A percentile compares a stretch with the other conserved stretches of the same genome.
phyloP scores from a whole-genome alignment of 768 basidiomycete genomes.

The Lentinula aciculospora region DNA sequence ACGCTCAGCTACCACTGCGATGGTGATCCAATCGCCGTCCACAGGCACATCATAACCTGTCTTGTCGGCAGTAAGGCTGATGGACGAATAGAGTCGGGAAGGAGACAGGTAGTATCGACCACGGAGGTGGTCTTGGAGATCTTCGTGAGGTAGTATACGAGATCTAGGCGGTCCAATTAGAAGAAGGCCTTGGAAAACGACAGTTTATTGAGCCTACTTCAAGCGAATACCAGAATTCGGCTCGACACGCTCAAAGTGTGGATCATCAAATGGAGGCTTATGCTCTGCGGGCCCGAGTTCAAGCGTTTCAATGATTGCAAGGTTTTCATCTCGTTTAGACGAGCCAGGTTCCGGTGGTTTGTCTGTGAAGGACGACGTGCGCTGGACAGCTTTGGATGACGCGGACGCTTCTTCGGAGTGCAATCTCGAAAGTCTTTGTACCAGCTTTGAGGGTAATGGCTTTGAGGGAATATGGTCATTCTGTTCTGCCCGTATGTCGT shows the following conservation, averaged over 20 bases:
- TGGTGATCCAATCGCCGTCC: slow-evolving; percentile 90
- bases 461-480: slow-evolving; percentile 15
- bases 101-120: slow-evolving; percentile 88
- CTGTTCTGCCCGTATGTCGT: neutral
- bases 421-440: slow-evolving; percentile 43
- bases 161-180: slow-evolving; percentile 39
- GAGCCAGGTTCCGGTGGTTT: slow-evolving; percentile 17
- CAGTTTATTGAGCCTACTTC: slow-evolving; percentile 44
- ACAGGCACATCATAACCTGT: slow-evolving; percentile 90
- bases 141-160: slow-evolving; percentile 66
- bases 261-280: slow-evolving; percentile 65
- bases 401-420: slow-evolving; percentile 15
- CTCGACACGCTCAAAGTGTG: slow-evolving; percentile 72
- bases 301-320: slow-evolving; percentile 74
- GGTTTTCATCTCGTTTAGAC: slow-evolving; percentile 48
- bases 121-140: slow-evolving; percentile 72
- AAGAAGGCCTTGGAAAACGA: neutral
- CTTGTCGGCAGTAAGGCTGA: slow-evolving; percentile 71
- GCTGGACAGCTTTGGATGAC: slow-evolving; percentile 8
- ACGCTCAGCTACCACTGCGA: slow-evolving; percentile 92
- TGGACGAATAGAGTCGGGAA: slow-evolving; percentile 81
- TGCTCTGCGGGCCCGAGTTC: slow-evolving; percentile 75
- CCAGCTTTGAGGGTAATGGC: slow-evolving; percentile 46
- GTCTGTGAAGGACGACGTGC: slow-evolving; percentile 32
- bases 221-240: slow-evolving; percentile 89